phyloP scores from a whole-genome alignment of 225 moss, liverwort and hornwort species.

The Antitrichia curtipendula region DNA sequence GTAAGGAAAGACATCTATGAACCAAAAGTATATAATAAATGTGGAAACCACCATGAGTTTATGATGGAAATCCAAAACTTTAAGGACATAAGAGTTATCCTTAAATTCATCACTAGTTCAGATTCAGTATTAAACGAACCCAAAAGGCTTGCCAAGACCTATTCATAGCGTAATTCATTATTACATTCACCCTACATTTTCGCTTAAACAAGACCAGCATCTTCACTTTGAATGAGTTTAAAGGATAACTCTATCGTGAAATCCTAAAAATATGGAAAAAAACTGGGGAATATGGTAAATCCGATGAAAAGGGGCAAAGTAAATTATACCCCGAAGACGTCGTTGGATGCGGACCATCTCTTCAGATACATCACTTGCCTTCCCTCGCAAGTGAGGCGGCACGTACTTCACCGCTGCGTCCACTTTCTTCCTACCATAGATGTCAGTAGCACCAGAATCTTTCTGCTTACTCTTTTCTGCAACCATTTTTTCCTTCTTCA shows the following conservation, averaged over 20 bases:
- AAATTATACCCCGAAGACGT: constrained; percentile 60
- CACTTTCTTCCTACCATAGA: constrained; percentile 22
- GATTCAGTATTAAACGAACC: background rate
- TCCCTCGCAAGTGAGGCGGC: constrained; percentile 72
- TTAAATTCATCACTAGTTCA: background rate
- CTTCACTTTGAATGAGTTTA: background rate
- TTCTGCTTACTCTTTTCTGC: background rate
- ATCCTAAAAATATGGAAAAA: background rate
- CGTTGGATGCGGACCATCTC: constrained; percentile 68
- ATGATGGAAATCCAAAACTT: background rate
- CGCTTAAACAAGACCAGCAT: background rate
- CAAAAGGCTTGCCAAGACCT: background rate
- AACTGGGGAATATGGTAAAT: background rate
- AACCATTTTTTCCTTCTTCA: background rate
- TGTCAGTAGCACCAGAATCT: constrained; percentile 2
- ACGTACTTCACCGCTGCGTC: constrained; percentile 56
- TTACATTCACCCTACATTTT: background rate
- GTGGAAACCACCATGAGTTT: background rate
- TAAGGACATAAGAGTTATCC: background rate
- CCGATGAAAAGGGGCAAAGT: background rate
- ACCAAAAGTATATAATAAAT: background rate
- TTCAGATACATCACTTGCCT: constrained; percentile 34
- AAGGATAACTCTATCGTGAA: background rate
- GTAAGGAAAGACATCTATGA: background rate
- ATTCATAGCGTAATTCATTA: background rate